Evolutionary conservation across 2,329 filamentous ascomycete genomes (phyloP), one percentile per base, ranked within the genome.

Genomic region (Aspergillus aculeatinus): DNA sequence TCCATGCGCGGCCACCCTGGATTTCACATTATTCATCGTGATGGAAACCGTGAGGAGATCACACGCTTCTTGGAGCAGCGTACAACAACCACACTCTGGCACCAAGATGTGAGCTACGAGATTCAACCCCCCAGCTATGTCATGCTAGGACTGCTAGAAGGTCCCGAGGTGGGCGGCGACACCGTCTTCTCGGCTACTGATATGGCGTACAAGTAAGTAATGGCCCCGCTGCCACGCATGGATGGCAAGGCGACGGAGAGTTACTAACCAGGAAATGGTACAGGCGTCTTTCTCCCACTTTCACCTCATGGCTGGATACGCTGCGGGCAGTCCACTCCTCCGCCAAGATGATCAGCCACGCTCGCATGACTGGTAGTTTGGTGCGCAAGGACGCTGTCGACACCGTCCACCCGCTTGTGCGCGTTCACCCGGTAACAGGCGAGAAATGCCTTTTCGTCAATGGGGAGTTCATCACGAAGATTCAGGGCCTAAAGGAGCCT

Each of bases 141-240:
- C 54, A 76, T 81, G 71, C 68, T 83, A 29, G 80, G 80, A 4
- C 74, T 82, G 2, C 63, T 83, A 25, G 77, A 82, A 55, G 80
- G 80, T 6, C 81, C 81, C 2, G 80, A 83, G 31, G 79, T 82
- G 9, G 79, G 79, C 57, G 79, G 79, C 11, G 79, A 81, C 66
- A 81, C 79, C 12, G 76, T 79, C 52, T 81, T 80, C 66, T 74
- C 78, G 1, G 76, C 75, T 4, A 80, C 79, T 21, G 76, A 77
- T 57, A 70, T 77, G 57, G 79, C 79, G 6, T 81, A 81, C 66
- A 75, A 78, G 68, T 76, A 68, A 63, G 71, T 71, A 25, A 11
- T 16, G 9, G 49, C 35, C 50, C 19, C 27, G 16, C 53, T 23
- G 21, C 27, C 23, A 29, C 27, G 27, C 2, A 29, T 9, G 5